Conservation (phyloP, 257 asterid species). For the Przewalskia tangutica region DNA sequence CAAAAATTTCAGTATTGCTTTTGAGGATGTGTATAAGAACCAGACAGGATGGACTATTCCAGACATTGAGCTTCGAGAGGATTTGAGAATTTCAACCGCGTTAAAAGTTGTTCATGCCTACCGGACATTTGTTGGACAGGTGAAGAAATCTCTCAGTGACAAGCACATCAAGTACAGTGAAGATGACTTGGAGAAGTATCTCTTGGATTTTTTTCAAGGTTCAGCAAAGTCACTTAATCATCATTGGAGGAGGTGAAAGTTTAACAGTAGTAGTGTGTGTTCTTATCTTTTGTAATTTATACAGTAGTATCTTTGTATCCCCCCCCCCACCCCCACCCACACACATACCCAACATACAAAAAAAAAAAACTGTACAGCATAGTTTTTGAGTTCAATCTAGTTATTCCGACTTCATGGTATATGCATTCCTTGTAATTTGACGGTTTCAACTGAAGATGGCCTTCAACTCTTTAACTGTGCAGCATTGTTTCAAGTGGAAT, state of each 20-base stretch:
- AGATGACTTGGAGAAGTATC: conserved; percentile 42
- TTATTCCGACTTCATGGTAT: not conserved
- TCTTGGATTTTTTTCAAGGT: conserved; percentile 55
- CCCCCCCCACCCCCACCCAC: not conserved
- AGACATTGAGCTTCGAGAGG: conserved; percentile 44
- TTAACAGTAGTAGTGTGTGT: not conserved
- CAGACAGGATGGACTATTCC: conserved; percentile 67
- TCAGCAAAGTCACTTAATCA: conserved; percentile 34
- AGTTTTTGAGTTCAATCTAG: not conserved
- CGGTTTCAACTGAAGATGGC: not conserved
- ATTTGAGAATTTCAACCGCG: conserved; percentile 34
- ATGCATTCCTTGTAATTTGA: not conserved
- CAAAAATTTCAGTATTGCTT: conserved; percentile 31
- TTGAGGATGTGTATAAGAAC: conserved; percentile 53
- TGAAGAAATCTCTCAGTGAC: conserved; percentile 29
- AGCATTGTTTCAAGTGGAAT: not conserved
- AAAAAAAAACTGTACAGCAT: not conserved
- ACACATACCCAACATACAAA: not conserved
- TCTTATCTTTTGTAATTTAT: not conserved
- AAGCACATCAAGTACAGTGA: conserved; percentile 53
- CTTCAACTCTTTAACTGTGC: not conserved
- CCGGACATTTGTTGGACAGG: conserved; percentile 26
- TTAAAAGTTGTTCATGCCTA: conserved; percentile 41
- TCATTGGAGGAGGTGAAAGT: conserved; percentile 31
- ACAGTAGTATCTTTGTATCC: not conserved